Evolutionary conservation across 1,284 basidiomycete genomes (phyloP), one percentile per base, ranked within the genome.

Genomic region (Fomitopsis palustris): DNA sequence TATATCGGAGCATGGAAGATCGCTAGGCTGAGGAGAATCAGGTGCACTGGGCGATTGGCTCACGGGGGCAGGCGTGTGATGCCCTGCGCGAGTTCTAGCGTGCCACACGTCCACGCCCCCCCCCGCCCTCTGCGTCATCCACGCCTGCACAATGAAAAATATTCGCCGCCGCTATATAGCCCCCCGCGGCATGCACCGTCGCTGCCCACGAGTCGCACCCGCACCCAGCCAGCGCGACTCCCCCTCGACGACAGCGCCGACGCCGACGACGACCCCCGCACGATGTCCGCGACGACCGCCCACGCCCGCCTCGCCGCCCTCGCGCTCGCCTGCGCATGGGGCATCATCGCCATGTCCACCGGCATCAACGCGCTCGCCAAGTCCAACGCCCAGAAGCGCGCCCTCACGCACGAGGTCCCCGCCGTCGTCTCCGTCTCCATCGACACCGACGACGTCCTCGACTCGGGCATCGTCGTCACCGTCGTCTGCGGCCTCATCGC

Each of bases 381-480:
- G 74, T 78, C 65, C 37, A 70, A 75, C 58, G 58, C 73, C 54
- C 59, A 67, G 55, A 69, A 74, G 57, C 61, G 64, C n/a, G 55
- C 58, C 10, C 57, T 78, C 47, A 56, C 57, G 35, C 49, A 55
- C 17, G 57, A 58, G 47, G 72, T 65, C 3, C 71, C 76, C 3
- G 2, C 57, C 21, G 72, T 69, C 42, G 67, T 68, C 17, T 59
- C 65, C n/a, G 68, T 78, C 25, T 41, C 64, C 60, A 62, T 80
- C 59, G 61, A 75, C 67, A 70, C 71, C 45, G 57, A 67, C 54
- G 75, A 85, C 62, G 74, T 82, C 37, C 78, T 77, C 67, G 59
- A 69, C 55, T 68, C 77, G 25, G 84, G 82, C 16, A 71, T 75
- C 35, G 77, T 82, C 53, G 67, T 81, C 33, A 80, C 81, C 29